Conservation (phyloP, 805 yeast species). For the Yarrowia alimentaria region DNA sequence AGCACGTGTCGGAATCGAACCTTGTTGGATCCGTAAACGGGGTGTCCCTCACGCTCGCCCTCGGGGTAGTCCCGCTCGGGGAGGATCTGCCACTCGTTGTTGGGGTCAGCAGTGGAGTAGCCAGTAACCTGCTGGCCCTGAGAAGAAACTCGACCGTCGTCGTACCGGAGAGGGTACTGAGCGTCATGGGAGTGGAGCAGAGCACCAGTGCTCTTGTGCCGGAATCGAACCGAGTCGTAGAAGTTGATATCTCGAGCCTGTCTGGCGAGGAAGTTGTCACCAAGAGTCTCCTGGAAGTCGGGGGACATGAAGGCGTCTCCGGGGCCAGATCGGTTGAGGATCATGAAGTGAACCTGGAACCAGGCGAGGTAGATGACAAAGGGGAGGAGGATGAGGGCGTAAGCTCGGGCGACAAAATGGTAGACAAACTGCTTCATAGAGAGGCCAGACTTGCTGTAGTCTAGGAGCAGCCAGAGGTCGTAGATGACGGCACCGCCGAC, state of each 20-base stretch:
- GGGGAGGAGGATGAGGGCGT: slow-evolving; percentile 74
- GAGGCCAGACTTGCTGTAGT: slow-evolving; percentile 59
- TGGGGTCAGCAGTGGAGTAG: slow-evolving; percentile 48
- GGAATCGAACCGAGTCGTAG: slow-evolving; percentile 71
- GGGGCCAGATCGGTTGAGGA: slow-evolving; percentile 84
- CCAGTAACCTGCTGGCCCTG: slow-evolving; percentile 94
- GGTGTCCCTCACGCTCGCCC: slow-evolving; percentile 43
- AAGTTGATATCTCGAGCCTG: slow-evolving; percentile 71
- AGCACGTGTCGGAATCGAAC: slow-evolving; percentile 78
- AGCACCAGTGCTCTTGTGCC: slow-evolving; percentile 76
- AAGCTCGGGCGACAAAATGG: slow-evolving; percentile 74
- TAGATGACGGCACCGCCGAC: slow-evolving; percentile 82
- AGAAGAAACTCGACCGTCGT: slow-evolving; percentile 93
- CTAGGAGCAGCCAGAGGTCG: slow-evolving; percentile 87
- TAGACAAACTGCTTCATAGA: slow-evolving; percentile 50
- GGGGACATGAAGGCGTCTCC: slow-evolving; percentile 96
- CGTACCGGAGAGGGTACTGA: slow-evolving; percentile 85
- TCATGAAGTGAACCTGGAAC: slow-evolving; percentile 87
- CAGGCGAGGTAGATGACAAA: slow-evolving; percentile 77
- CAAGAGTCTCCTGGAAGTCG: slow-evolving; percentile 88
- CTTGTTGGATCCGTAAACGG: slow-evolving; percentile 66
- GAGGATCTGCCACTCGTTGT: slow-evolving; percentile 83
- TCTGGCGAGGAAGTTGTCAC: slow-evolving; percentile 73
- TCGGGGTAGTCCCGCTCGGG: slow-evolving; percentile 55
- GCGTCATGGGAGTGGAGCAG: slow-evolving; percentile 78